phyloP scores from a whole-genome alignment of 2,329 filamentous ascomycete genomes.

The Fusarium liriodendri region DNA sequence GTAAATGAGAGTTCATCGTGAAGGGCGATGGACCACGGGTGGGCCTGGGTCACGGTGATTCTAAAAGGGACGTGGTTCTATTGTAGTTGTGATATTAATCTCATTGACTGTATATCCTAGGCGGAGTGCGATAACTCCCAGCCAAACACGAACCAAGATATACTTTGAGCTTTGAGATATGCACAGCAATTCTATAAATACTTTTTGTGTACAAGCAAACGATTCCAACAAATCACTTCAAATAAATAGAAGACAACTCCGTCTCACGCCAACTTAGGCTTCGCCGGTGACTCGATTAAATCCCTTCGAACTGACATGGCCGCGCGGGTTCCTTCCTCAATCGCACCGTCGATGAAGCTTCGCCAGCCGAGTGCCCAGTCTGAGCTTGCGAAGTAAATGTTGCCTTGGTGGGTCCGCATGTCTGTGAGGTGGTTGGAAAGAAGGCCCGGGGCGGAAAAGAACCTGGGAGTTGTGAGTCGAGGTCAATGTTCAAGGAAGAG shows the following conservation, averaged over 20 bases:
- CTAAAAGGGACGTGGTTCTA: too few species aligned
- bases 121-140: neutral
- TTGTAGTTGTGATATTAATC: neutral
- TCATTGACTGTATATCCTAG: neutral
- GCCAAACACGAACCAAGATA: neutral
- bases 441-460: slow-evolving; percentile 53
- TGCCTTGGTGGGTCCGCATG: slow-evolving; percentile 55
- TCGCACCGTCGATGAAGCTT: slow-evolving; percentile 62
- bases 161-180: neutral
- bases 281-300: neutral
- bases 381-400: slow-evolving; percentile 58
- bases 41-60: too few species aligned
- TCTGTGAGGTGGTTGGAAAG: slow-evolving; percentile 52
- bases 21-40: too few species aligned
- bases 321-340: slow-evolving; percentile 55
- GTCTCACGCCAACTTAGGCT: neutral
- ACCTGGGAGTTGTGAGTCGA: slow-evolving; percentile 32
- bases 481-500: accelerated
- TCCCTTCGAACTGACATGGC: slow-evolving; percentile 17
- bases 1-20: too few species aligned
- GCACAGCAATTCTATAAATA: neutral
- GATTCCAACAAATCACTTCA: neutral
- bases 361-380: slow-evolving; percentile 63
- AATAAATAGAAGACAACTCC: too few species aligned
- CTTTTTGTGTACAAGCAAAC: neutral